Conservation (phyloP, 2,329 filamentous ascomycete genomes). For the Purpureocillium lavendulum region DNA sequence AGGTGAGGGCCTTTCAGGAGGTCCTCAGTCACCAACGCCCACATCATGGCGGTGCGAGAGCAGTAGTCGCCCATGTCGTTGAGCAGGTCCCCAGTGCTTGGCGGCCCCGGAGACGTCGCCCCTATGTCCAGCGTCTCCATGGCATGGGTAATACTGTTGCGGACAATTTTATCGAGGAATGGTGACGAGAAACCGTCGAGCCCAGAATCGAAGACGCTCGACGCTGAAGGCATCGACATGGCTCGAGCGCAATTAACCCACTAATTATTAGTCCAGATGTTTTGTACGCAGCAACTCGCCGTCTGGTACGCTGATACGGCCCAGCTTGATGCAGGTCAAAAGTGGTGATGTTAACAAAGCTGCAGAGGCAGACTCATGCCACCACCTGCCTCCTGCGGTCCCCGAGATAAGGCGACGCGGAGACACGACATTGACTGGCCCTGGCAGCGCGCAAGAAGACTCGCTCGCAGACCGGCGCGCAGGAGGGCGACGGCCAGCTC, state of each 20-base stretch:
- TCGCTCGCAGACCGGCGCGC: too few species aligned
- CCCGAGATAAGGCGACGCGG: background rate
- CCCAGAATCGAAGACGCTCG: slow-evolving; percentile 20
- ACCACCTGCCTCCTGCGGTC: slow-evolving; percentile 2
- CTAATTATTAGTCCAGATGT: too few species aligned
- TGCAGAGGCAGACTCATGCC: background rate
- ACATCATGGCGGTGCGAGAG: slow-evolving; percentile 22
- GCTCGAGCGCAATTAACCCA: too few species aligned
- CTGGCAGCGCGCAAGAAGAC: background rate
- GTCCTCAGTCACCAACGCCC: slow-evolving; percentile 22
- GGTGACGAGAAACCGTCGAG: slow-evolving; percentile 6
- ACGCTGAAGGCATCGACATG: slow-evolving; percentile 16
- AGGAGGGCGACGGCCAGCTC: background rate
- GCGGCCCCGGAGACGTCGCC: slow-evolving; percentile 4
- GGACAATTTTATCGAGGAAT: slow-evolving; percentile 18
- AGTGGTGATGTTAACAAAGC: too few species aligned
- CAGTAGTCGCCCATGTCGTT: slow-evolving; percentile 27
- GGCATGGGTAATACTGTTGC: slow-evolving; percentile 16
- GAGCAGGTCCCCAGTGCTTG: slow-evolving; percentile 19
- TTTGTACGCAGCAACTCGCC: too few species aligned
- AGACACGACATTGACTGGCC: slow-evolving; percentile 1
- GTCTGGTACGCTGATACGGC: too few species aligned
- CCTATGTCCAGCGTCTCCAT: slow-evolving; percentile 13
- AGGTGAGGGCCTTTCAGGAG: slow-evolving; percentile 24
- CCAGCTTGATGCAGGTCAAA: too few species aligned